These are phyloP conservation scores for Hypseocharis bilobata DNA, from an alignment of 441 rosid genomes.

Conservation along the genomic window DNA sequence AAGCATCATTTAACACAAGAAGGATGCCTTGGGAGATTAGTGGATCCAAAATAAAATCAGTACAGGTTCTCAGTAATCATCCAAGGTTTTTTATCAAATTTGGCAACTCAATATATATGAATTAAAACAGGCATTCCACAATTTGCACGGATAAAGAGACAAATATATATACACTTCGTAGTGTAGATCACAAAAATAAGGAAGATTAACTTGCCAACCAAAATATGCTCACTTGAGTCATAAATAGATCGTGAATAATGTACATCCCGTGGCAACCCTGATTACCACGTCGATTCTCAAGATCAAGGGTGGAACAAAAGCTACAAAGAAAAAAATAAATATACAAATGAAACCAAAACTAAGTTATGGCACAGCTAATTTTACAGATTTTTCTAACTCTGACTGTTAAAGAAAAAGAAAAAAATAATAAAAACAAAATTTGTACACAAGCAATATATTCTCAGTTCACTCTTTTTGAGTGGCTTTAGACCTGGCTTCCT, in stretches of 20 bases:
- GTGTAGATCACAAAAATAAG: not conserved
- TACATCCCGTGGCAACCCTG: not conserved
- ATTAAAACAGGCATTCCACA: too few species aligned
- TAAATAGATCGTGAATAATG: not conserved
- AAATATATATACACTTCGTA: not conserved
- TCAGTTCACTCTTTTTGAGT: slow-evolving; percentile 33
- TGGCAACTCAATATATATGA: too few species aligned
- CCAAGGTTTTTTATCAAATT: too few species aligned
- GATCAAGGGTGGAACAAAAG: not conserved
- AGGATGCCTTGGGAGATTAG: too few species aligned
- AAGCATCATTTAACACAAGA: too few species aligned
- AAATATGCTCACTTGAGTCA: not conserved
- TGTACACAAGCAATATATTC: slow-evolving; percentile 17
- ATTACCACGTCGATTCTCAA: not conserved
- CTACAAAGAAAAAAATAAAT: not conserved
- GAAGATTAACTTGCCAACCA: not conserved
- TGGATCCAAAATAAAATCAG: too few species aligned
- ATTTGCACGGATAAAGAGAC: not conserved
- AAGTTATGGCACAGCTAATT: slow-evolving; percentile 22
- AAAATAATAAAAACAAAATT: slow-evolving; percentile 8
- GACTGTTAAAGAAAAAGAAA: not conserved
- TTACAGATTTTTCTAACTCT: slow-evolving; percentile 25
- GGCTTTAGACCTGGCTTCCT: slow-evolving; percentile 39
- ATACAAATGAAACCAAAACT: not conserved
- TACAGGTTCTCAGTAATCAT: too few species aligned